Percentiles rank a stretch among this genome's conserved stretches.
Conservation (phyloP, 306 rosid genomes). For the Citrullus colocynthis region DNA sequence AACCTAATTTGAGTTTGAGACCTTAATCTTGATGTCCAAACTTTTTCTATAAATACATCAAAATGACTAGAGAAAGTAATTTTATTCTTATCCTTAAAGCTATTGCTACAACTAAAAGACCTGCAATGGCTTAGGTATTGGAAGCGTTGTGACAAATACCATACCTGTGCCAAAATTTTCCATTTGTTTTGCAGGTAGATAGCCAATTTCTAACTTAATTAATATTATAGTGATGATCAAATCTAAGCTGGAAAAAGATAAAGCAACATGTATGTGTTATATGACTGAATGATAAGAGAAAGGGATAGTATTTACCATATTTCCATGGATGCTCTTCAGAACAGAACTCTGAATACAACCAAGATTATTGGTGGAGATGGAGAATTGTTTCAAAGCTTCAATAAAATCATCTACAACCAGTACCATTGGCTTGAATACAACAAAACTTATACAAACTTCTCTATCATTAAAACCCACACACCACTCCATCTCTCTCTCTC, state of each 20-base stretch:
- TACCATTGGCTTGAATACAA: constrained; percentile 63
- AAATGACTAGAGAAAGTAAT: too few species aligned
- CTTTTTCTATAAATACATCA: too few species aligned
- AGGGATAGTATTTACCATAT: constrained; percentile 26
- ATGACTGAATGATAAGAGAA: neutral
- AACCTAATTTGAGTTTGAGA: too few species aligned
- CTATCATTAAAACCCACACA: constrained; percentile 45
- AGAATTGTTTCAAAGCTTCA: constrained; percentile 43
- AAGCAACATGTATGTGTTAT: neutral
- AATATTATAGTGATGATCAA: neutral
- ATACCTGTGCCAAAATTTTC: too few species aligned
- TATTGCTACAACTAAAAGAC: too few species aligned
- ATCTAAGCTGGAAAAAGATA: neutral
- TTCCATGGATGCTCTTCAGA: constrained; percentile 86
- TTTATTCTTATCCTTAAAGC: too few species aligned
- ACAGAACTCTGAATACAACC: constrained; percentile 72
- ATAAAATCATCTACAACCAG: constrained; percentile 49
- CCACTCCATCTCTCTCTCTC: constrained; percentile 34
- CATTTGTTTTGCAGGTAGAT: too few species aligned
- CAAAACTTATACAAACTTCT: constrained; percentile 44
- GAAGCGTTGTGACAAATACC: too few species aligned
- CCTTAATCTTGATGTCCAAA: too few species aligned
- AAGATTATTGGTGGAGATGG: constrained; percentile 39
- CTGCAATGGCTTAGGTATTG: too few species aligned
- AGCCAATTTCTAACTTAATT: too few species aligned